phyloP scores from a whole-genome alignment of 129 eudicot genomes.

The Artemisia annua region DNA sequence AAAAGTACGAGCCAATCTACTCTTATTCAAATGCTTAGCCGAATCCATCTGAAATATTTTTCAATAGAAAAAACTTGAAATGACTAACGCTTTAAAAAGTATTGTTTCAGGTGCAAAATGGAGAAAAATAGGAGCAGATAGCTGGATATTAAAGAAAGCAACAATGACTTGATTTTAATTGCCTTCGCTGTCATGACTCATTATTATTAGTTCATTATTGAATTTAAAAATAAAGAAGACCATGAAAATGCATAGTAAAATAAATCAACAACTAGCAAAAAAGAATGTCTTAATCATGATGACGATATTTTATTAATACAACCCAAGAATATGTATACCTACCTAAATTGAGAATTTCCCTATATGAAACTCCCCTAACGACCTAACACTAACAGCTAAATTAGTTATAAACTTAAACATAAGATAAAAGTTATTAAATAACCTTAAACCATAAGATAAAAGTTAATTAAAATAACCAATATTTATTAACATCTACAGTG shows the following conservation, averaged over 20 bases:
- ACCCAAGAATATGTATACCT: conserved; percentile 28
- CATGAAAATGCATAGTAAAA: conserved; percentile 11
- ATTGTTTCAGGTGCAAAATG: conserved; percentile 6
- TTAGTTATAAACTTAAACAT: not conserved
- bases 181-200: conserved; percentile 35
- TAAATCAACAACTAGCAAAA: conserved; percentile 22
- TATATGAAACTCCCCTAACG: conserved; percentile 21
- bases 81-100: not conserved
- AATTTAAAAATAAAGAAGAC: conserved; percentile 16
- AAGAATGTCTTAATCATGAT: conserved; percentile 33
- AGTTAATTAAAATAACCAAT: not conserved
- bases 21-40: conserved; percentile 46
- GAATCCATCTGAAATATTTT: conserved; percentile 69
- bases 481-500: not conserved
- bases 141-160: conserved; percentile 20
- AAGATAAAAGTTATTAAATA: not conserved
- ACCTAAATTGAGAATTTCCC: conserved; percentile 30
- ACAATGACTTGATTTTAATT: conserved; percentile 14
- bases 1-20: conserved; percentile 65
- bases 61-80: conserved; percentile 11
- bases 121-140: conserved; percentile 4
- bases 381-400: conserved; percentile 17
- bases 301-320: conserved; percentile 20
- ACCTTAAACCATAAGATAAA: no score
- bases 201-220: conserved; percentile 25